These are phyloP conservation scores for Tetrapisispora taiwanensis DNA, from an alignment of 805 yeast species.

Conservation along the genomic window DNA sequence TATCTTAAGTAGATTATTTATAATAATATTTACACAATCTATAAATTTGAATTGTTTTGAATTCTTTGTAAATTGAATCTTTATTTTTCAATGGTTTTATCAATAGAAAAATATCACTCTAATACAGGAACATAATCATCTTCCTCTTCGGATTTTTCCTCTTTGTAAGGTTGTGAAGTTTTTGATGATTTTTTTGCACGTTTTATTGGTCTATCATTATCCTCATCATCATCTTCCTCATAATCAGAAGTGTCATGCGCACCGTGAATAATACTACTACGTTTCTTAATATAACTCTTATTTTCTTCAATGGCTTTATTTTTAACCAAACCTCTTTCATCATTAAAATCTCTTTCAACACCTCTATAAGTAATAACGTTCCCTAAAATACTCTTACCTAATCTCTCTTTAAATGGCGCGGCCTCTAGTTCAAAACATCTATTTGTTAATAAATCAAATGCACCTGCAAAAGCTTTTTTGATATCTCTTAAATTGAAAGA, in stretches of 20 bases:
- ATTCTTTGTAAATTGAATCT: too few species aligned
- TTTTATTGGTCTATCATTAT: conserved; percentile 13
- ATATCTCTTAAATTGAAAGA: conserved; percentile 71
- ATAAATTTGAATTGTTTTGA: too few species aligned
- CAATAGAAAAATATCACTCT: too few species aligned
- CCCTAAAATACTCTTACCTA: conserved; percentile 69
- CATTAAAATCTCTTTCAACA: conserved; percentile 63
- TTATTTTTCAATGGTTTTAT: too few species aligned
- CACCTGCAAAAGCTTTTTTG: conserved; percentile 81
- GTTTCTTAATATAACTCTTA: conserved; percentile 22
- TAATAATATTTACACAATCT: too few species aligned
- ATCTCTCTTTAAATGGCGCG: conserved; percentile 54
- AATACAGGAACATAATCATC: conserved; percentile 1
- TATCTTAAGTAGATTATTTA: neutral
- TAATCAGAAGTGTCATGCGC: conserved; percentile 17
- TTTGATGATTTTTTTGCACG: conserved; percentile 5
- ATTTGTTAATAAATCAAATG: conserved; percentile 64
- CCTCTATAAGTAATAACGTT: conserved; percentile 71
- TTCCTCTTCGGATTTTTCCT: neutral
- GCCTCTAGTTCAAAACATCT: conserved; percentile 63
- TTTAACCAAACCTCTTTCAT: conserved; percentile 53
- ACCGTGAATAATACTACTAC: conserved; percentile 15
- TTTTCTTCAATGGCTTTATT: conserved; percentile 45
- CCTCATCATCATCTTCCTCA: conserved; percentile 8
- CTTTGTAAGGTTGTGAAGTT: neutral